Evolutionary conservation across 352 stramenopile genomes (phyloP), one percentile per base, ranked within the genome.

Genomic region (Phytophthora fragariae): DNA sequence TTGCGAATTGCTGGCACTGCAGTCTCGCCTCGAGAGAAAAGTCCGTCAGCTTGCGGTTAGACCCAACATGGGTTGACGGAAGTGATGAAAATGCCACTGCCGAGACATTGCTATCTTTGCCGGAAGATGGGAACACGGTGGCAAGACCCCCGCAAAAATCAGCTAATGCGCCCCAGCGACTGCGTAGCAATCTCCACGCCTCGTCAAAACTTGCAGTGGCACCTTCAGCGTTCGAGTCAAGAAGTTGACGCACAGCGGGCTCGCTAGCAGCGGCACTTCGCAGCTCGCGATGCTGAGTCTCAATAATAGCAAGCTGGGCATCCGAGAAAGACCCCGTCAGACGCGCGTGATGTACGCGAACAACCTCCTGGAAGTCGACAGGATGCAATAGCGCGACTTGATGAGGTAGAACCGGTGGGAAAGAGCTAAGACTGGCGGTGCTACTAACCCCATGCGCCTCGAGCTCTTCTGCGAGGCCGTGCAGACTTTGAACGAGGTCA

Each of bases 1-100:
- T n/a, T 46, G 54, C 21, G 53, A 77, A 77, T 33, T 77, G 71
- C 29, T 77, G 60, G 37, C 71, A 75, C 39, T 77, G 71, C 31
- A 77, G 33, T 5, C 33, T 63, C 29, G 60, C 55, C 46, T 75
- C 71, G 35, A 77, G 65, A n/a, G 47, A 11, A 15, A 65, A 77
- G 37, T 65, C 31, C 2, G 53, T 37, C 1, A 66, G 29, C 58
- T 37, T 57, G 37, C 19, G 37, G 29, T 37, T 50, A 29, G 41
- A 60, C 9, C 39, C 39, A 10, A 11, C 46, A 17, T 55, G 50
- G 19, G 21, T 5, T 31, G 31, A 37, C 31, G 15, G 7, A 56
- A 49, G 33, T 41, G 24, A 15, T 19, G n/a, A 19, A 35, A 46
- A 19, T 4, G 21, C 50, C 56, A 46, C 29, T 59, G 19, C 11